These are phyloP conservation scores for Xylaria sp. DNA, from an alignment of 2,329 filamentous ascomycete genomes.

Conservation along the genomic window DNA sequence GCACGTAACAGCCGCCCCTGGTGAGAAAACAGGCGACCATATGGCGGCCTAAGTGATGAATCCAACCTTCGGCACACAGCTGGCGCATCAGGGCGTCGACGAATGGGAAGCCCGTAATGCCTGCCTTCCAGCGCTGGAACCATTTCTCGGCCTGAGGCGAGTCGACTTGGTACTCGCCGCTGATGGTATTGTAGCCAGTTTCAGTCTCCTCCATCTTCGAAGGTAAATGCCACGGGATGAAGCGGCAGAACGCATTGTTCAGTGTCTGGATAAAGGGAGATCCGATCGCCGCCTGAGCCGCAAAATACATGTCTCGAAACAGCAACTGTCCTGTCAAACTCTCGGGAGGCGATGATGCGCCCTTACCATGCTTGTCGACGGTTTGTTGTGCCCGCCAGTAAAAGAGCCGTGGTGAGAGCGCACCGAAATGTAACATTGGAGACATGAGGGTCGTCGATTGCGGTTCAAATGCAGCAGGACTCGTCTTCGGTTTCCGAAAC, in stretches of 20 bases:
- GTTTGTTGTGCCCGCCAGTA: constrained; percentile 72
- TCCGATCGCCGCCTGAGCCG: constrained; percentile 70
- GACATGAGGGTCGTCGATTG: constrained; percentile 75
- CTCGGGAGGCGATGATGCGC: constrained; percentile 65
- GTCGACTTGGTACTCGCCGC: constrained; percentile 67
- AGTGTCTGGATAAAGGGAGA: constrained; percentile 65
- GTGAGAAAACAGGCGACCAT: constrained; percentile 83
- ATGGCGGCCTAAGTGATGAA: constrained; percentile 77
- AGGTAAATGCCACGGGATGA: constrained; percentile 78
- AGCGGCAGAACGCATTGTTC: constrained; percentile 68
- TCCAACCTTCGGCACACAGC: constrained; percentile 72
- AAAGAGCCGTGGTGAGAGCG: constrained; percentile 69
- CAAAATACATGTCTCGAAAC: constrained; percentile 85
- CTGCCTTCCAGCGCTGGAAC: constrained; percentile 70
- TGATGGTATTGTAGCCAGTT: constrained; percentile 50
- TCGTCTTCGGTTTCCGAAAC: constrained; percentile 76
- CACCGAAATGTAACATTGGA: constrained; percentile 75
- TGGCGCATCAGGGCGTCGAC: constrained; percentile 82
- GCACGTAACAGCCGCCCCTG: constrained; percentile 74
- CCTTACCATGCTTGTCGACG: constrained; percentile 57
- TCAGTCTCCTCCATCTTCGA: constrained; percentile 52
- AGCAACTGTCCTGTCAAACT: constrained; percentile 73
- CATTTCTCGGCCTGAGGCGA: constrained; percentile 62
- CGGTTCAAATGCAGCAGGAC: constrained; percentile 72
- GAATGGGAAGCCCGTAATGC: constrained; percentile 76